A percentile compares a stretch with the other conserved stretches of the same genome.
Conservation (phyloP, 2,329 filamentous ascomycete genomes). For the Beauveria sp. region DNA sequence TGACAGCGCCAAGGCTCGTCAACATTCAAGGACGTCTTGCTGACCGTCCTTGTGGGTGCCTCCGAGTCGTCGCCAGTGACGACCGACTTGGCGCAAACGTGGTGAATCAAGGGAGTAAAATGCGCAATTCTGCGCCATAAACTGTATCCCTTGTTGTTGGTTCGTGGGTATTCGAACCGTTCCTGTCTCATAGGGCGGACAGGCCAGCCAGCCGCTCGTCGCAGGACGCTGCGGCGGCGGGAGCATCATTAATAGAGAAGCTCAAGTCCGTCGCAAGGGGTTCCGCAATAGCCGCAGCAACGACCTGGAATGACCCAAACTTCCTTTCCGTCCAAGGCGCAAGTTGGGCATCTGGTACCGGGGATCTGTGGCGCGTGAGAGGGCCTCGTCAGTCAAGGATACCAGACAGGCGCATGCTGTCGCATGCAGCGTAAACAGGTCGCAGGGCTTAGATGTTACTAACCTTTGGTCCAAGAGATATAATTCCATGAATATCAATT, state of each 20-base stretch:
- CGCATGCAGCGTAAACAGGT: neutral
- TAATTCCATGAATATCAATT: neutral
- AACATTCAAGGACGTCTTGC: neutral
- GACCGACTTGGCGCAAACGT: neutral
- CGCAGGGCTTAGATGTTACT: neutral
- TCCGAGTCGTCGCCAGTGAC: neutral
- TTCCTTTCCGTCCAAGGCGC: constrained; percentile 39
- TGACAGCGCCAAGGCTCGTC: neutral
- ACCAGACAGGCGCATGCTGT: neutral
- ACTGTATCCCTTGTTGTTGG: neutral
- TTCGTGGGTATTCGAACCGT: neutral
- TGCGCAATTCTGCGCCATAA: neutral
- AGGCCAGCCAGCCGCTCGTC: neutral
- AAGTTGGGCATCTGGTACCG: constrained; percentile 45
- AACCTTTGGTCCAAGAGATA: constrained; percentile 10
- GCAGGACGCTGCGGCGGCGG: neutral
- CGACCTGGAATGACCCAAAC: constrained; percentile 50
- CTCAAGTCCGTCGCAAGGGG: constrained; percentile 26
- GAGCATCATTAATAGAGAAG: neutral
- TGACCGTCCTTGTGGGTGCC: neutral
- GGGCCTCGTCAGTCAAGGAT: neutral
- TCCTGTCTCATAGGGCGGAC: neutral
- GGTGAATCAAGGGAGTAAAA: neutral
- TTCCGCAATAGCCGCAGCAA: constrained; percentile 43
- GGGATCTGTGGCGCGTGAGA: constrained; percentile 27